phyloP scores from a whole-genome alignment of 345 rosid genomes.

The Corchorus olitorius region DNA sequence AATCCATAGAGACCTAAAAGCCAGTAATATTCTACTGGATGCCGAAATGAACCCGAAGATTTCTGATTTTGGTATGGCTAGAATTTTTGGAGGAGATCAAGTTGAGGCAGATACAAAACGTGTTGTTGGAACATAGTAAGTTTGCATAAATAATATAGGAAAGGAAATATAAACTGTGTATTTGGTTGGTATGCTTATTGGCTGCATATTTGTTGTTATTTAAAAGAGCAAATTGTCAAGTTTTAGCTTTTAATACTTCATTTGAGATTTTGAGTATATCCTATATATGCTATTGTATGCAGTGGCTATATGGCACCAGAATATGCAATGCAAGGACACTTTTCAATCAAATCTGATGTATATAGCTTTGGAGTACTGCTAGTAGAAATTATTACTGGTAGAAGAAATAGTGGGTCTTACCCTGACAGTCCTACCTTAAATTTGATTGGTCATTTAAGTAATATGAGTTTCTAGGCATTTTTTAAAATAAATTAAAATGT shows the following conservation, averaged over 20 bases:
- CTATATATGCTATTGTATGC: conserved; percentile 1
- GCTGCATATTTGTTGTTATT: too few relatives aligned
- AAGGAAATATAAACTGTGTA: too few relatives aligned
- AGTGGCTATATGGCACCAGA: conserved; percentile 82
- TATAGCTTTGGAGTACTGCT: conserved; percentile 64
- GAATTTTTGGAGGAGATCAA: conserved; percentile 52
- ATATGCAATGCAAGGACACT: conserved; percentile 59
- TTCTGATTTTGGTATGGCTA: conserved; percentile 67
- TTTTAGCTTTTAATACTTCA: too few relatives aligned
- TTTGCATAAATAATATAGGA: not conserved
- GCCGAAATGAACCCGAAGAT: conserved; percentile 51
- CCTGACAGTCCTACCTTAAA: conserved; percentile 28
- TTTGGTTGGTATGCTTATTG: too few relatives aligned
- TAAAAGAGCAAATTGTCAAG: too few relatives aligned
- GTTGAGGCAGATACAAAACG: conserved; percentile 48
- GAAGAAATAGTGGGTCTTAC: conserved; percentile 34
- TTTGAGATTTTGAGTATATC: too few relatives aligned
- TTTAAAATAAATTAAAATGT: not conserved
- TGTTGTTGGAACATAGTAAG: conserved; percentile 73
- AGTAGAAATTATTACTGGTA: conserved; percentile 58
- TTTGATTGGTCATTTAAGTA: conserved; percentile 58
- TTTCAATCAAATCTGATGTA: conserved; percentile 68
- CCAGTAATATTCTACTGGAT: conserved; percentile 61
- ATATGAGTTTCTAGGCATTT: not conserved
- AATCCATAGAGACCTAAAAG: conserved; percentile 71